Base-by-base conservation (phyloP, 331 rosid species). In the Quercus lobata region DNA sequence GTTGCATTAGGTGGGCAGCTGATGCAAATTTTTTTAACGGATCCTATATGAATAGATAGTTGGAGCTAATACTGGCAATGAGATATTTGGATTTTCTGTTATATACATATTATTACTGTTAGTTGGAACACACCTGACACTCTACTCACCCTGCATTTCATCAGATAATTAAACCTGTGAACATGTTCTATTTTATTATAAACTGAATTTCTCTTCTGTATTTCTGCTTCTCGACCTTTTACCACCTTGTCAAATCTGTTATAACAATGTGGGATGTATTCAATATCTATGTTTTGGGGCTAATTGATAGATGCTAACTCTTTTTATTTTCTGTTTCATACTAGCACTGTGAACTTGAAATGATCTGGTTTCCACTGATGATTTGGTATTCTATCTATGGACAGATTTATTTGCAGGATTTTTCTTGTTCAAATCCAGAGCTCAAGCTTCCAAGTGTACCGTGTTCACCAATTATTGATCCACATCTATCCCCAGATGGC, bases 401-500 rank as follows among this genome's bases (percentile, higher is more conserved):
- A 70, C 93, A 96, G 99, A 87, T 96, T 76, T 96, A 90, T 89
- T 75, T 93, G 73, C 97, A 90, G 60, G 97, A 96, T 76, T 76
- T 91, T 83, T 78, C 85, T 72, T 49, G 71, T 75, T 87, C 97
- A 71, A 80, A 81, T 74, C 84, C 94, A 19, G 92, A 91, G 89
- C 93, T 96, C 57, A 93, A 88, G 88, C 90, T 96, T 85, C 88
- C 88, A 19, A 86, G 93, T 82, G 81, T 63, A 35, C 68, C 87
- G 24, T 73, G 86, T 74, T 93, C 93, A 34, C 97, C 99, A 15
- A 81, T 92, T 84, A 88, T 93, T 83, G 99, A 96, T 80, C 93
- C 99, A 2, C 99, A 89, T 87, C 78, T 90, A 78, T 96, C 99
- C 12, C 99, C 97, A 18, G 97, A 90, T 82, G 97, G 99, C 29